These are phyloP conservation scores for Neofusicoccum parvum DNA, from an alignment of 2,329 filamentous ascomycete species.

Conservation along the genomic window DNA sequence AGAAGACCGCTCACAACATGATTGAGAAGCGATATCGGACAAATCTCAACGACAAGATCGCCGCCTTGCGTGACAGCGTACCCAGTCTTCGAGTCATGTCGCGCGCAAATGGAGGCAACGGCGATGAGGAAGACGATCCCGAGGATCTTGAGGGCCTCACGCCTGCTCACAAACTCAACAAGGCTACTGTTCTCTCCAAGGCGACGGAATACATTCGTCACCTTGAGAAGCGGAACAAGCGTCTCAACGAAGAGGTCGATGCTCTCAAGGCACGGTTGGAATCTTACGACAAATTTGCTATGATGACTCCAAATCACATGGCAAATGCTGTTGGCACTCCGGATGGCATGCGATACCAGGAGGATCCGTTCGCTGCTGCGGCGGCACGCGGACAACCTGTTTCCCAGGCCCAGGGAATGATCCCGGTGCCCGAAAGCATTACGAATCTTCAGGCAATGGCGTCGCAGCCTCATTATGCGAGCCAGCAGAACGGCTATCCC, in stretches of 20 bases:
- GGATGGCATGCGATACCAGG: constrained; percentile 39
- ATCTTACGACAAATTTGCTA: constrained; percentile 71
- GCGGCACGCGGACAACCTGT: constrained; percentile 28
- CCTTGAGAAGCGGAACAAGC: constrained; percentile 85
- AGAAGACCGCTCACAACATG: constrained; percentile 97
- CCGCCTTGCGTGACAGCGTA: constrained; percentile 86
- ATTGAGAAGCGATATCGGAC: constrained; percentile 97
- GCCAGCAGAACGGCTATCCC: constrained; percentile 33
- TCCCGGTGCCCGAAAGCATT: constrained; percentile 46
- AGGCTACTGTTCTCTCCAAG: constrained; percentile 94
- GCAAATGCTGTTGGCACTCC: constrained; percentile 36
- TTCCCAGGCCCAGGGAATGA: constrained; percentile 38
- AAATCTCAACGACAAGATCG: constrained; percentile 96
- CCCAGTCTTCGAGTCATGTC: constrained; percentile 85
- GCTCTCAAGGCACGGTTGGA: constrained; percentile 74
- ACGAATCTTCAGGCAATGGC: constrained; percentile 36
- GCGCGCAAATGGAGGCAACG: constrained; percentile 54
- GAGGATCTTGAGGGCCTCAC: constrained; percentile 69
- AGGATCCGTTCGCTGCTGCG: constrained; percentile 37
- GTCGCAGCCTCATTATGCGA: constrained; percentile 41
- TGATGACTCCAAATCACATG: constrained; percentile 43
- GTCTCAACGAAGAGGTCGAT: constrained; percentile 78
- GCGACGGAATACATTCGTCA: constrained; percentile 96
- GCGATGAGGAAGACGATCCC: constrained; percentile 78
- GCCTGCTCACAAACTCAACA: constrained; percentile 92